These are phyloP conservation scores for Zopfia rhizophila DNA, from an alignment of 2,329 filamentous ascomycete species.

Conservation along the genomic window DNA sequence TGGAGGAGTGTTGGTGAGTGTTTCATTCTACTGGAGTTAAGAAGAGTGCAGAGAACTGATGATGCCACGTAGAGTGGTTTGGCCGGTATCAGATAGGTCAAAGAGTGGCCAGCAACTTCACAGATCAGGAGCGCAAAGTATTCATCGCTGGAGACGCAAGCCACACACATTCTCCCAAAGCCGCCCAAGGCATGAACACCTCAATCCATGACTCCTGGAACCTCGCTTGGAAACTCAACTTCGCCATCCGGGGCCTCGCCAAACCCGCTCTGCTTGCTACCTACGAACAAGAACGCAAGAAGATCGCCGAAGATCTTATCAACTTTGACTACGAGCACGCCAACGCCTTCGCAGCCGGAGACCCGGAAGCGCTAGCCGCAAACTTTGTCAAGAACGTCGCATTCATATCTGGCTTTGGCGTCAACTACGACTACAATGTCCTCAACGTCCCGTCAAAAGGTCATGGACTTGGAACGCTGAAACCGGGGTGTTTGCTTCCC, in stretches of 20 bases:
- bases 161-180: slow-evolving; percentile 55
- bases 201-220: slow-evolving; percentile 58
- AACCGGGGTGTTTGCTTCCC: slow-evolving; percentile 62
- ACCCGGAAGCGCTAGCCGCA: slow-evolving; percentile 70
- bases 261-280: slow-evolving; percentile 51
- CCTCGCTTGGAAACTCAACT: slow-evolving; percentile 57
- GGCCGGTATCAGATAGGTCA: slow-evolving; percentile 63
- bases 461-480: slow-evolving; percentile 58
- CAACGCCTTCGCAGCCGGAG: slow-evolving; percentile 67
- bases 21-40: background rate
- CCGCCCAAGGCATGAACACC: slow-evolving; percentile 58
- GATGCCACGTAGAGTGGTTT: slow-evolving; percentile 58
- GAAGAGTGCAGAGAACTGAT: too few species aligned
- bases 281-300: slow-evolving; percentile 55
- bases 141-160: slow-evolving; percentile 63
- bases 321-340: slow-evolving; percentile 61
- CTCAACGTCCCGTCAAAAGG: slow-evolving; percentile 69
- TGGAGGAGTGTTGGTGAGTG: slow-evolving; percentile 55
- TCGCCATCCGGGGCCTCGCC: slow-evolving; percentile 50
- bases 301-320: slow-evolving; percentile 57
- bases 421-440: slow-evolving; percentile 71
- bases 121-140: slow-evolving; percentile 52
- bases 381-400: slow-evolving; percentile 77
- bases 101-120: slow-evolving; percentile 58
- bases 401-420: slow-evolving; percentile 78